Evolutionary conservation across 148 eudicot genomes (phyloP).

Genomic region (Dianthus caryophyllus): DNA sequence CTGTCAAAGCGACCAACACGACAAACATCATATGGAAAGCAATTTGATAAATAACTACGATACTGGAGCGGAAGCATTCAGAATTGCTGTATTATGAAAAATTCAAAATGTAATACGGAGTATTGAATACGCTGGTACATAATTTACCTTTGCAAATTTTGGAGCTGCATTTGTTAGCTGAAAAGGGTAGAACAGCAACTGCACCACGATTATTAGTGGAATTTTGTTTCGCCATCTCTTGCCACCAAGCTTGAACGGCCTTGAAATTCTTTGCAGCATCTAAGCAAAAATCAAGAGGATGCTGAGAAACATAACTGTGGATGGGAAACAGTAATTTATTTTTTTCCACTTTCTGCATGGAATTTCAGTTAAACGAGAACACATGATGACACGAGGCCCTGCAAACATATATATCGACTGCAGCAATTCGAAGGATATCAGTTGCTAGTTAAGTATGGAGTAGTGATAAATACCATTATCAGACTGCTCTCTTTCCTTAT

Average conservation of each 20-base stretch:
- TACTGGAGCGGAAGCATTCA: not conserved
- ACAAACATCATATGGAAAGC: not conserved
- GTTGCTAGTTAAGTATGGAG: not conserved
- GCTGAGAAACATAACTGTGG: conserved; percentile 6
- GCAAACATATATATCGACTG: not conserved
- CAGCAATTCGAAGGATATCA: conserved; percentile 1
- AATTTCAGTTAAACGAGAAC: not conserved
- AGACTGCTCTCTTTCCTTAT: conserved; percentile 28
- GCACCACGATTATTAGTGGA: conserved; percentile 25
- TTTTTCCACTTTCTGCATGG: not conserved
- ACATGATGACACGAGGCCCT: not conserved
- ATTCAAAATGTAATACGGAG: not conserved
- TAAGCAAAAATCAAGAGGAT: conserved; percentile 23
- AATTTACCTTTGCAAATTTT: conserved; percentile 39
- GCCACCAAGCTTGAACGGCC: conserved; percentile 86
- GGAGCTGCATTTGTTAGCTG: conserved; percentile 33
- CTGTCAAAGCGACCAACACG: not conserved
- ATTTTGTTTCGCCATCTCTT: conserved; percentile 70
- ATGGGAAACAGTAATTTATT: conserved; percentile 10
- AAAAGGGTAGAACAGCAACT: conserved; percentile 20
- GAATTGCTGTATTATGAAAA: not conserved
- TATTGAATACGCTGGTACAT: not conserved
- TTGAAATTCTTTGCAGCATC: conserved; percentile 59
- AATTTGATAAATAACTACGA: not conserved
- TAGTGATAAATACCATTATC: conserved; percentile 37